Evolutionary conservation across 2,329 filamentous ascomycete genomes (phyloP).

Genomic region (Colletotrichum navitas): DNA sequence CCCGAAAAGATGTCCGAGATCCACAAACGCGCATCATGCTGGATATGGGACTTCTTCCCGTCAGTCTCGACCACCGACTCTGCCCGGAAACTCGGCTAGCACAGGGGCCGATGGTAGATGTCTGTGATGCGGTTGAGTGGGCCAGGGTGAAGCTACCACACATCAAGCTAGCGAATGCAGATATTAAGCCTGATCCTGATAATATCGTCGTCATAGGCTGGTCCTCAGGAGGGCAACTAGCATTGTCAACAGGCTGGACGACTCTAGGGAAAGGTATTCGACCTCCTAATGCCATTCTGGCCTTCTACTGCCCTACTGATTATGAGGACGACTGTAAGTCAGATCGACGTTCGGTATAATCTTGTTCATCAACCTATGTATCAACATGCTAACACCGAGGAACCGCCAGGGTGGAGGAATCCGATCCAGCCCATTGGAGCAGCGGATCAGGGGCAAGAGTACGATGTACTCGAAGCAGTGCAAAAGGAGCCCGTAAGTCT

Average conservation of each 20-base stretch:
- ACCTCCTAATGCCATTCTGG: constrained; percentile 57
- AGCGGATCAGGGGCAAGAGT: constrained; percentile 34
- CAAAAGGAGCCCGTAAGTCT: constrained; percentile 21
- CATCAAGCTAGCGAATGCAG: constrained; percentile 38
- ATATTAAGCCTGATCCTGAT: constrained; percentile 46
- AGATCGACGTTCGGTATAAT: accelerated
- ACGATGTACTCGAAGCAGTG: constrained; percentile 48
- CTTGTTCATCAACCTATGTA: not conserved
- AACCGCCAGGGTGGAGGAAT: constrained; percentile 33
- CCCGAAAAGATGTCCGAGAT: constrained; percentile 53
- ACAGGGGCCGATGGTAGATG: constrained; percentile 61
- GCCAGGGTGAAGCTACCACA: constrained; percentile 50
- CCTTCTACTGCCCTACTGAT: constrained; percentile 58
- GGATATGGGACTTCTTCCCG: constrained; percentile 56
- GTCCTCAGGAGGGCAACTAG: constrained; percentile 62
- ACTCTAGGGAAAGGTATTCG: constrained; percentile 45
- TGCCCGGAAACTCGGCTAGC: constrained; percentile 61
- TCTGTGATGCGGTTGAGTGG: constrained; percentile 58
- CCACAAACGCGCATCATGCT: constrained; percentile 56
- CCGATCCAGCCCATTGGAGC: constrained; percentile 43
- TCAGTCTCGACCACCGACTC: constrained; percentile 64
- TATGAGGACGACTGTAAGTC: constrained; percentile 49
- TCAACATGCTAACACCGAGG: not conserved
- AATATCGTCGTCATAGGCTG: constrained; percentile 59
- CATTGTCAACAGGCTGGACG: constrained; percentile 58